Conservation (phyloP, 2,329 filamentous ascomycete genomes). For the Botrytis fabae region DNA sequence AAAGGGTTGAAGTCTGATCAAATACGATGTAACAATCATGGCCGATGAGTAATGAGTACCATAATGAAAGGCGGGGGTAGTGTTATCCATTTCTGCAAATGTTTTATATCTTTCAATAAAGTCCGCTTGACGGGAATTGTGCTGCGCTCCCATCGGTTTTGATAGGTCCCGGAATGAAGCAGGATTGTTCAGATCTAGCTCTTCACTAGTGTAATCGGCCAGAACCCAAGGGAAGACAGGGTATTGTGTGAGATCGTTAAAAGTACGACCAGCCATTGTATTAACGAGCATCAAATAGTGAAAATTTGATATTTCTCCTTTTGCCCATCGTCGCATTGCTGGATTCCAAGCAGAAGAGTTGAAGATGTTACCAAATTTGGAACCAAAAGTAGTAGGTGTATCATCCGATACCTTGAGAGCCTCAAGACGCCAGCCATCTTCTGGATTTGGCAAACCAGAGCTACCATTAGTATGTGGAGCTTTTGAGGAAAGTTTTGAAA, state of each 20-base stretch:
- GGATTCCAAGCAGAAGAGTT: constrained; percentile 79
- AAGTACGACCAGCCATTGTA: constrained; percentile 93
- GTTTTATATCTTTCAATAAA: constrained; percentile 84
- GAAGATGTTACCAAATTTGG: constrained; percentile 90
- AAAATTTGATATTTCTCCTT: constrained; percentile 96
- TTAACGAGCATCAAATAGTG: constrained; percentile 99
- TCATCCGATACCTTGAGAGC: constrained; percentile 70
- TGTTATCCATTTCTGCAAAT: constrained; percentile 82
- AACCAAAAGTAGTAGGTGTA: constrained; percentile 66
- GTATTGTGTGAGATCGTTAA: constrained; percentile 97
- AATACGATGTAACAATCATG: constrained; percentile 96
- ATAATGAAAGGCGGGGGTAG: constrained; percentile 84
- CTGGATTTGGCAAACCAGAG: constrained; percentile 69
- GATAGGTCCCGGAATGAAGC: constrained; percentile 86
- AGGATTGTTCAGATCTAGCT: constrained; percentile 82
- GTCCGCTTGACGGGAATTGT: constrained; percentile 69
- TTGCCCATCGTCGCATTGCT: constrained; percentile 85
- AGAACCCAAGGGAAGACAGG: constrained; percentile 97
- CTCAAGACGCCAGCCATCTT: constrained; percentile 91
- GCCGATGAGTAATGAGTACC: constrained; percentile 98
- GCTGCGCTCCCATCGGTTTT: constrained; percentile 96
- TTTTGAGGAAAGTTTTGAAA: constrained; percentile 71
- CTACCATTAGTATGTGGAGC: constrained; percentile 77
- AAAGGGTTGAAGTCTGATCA: constrained; percentile 93
- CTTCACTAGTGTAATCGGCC: constrained; percentile 92